Percentiles rank a stretch among this genome's conserved stretches.
Conservation (phyloP, 495 filamentous ascomycete genomes). For the Lichina pygmaea region DNA sequence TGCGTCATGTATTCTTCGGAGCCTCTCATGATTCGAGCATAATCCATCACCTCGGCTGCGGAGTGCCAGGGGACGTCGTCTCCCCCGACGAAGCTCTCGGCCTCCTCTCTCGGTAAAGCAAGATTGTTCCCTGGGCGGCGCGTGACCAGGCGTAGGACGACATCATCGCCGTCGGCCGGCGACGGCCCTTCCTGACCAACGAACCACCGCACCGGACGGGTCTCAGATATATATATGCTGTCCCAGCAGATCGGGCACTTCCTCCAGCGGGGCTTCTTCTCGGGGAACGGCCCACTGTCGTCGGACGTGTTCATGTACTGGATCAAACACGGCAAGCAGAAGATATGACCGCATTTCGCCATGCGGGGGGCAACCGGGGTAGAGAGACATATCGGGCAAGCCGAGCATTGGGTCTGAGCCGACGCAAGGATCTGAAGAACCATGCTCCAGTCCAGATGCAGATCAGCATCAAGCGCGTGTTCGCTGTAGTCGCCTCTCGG, state of each 20-base stretch:
- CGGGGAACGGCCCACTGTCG: constrained; percentile 28
- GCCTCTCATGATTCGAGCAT: constrained; percentile 86
- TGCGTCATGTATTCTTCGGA: constrained; percentile 63
- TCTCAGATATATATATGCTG: constrained; percentile 61
- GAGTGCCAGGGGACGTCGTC: constrained; percentile 86
- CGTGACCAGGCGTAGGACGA: constrained; percentile 63
- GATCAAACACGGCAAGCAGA: constrained; percentile 79
- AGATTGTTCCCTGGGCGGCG: constrained; percentile 55
- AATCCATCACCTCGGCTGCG: constrained; percentile 79
- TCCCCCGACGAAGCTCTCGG: constrained; percentile 32
- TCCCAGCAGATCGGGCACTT: constrained; percentile 96
- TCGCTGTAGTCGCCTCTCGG: constrained; percentile 52
- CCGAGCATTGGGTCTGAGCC: constrained; percentile 58
- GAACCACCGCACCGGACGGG: constrained; percentile 78
- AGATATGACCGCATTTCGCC: constrained; percentile 94
- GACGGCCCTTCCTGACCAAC: constrained; percentile 60
- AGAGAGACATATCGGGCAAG: constrained; percentile 83
- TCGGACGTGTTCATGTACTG: constrained; percentile 83
- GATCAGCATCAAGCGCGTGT: constrained; percentile 67
- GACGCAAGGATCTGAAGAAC: constrained; percentile 83
- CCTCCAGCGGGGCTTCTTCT: constrained; percentile 61
- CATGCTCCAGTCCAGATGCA: constrained; percentile 71
- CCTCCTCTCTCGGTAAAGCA: constrained; percentile 62
- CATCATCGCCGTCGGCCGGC: constrained; percentile 63
- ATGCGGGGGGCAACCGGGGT: constrained; percentile 82